These are phyloP conservation scores for Lepidium sativum DNA, from an alignment of 345 rosid species.

Conservation along the genomic window DNA sequence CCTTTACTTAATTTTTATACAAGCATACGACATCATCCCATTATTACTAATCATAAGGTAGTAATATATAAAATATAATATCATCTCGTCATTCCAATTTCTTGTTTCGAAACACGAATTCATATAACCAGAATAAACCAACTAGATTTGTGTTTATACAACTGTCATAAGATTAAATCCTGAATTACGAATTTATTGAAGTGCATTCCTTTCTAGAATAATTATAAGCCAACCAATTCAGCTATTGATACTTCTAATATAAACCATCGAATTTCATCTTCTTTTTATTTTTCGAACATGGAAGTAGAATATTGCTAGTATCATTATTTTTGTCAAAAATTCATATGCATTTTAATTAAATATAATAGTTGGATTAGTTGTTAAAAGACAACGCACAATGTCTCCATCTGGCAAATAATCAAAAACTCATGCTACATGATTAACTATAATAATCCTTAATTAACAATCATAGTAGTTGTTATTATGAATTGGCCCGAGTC, in stretches of 20 bases:
- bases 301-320: too few species aligned
- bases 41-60: not conserved
- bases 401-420: conserved; percentile 13
- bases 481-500: not conserved
- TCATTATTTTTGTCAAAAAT: too few species aligned
- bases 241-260: not conserved
- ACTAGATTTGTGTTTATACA: conserved; percentile 10
- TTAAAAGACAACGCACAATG: conserved; percentile 26
- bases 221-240: not conserved
- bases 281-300: too few species aligned
- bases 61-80: not conserved
- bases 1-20: not conserved
- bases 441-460: not conserved
- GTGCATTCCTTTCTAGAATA: not conserved
- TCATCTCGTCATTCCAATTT: not conserved
- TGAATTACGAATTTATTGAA: not conserved
- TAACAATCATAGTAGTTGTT: not conserved
- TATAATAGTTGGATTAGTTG: not conserved
- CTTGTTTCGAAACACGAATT: not conserved
- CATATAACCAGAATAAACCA: not conserved
- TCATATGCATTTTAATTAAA: not conserved
- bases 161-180: not conserved
- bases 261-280: too few species aligned
- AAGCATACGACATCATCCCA: not conserved
- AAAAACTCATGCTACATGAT: not conserved